phyloP scores from a whole-genome alignment of 2,329 filamentous ascomycete genomes.

The Ophiostoma montium region DNA sequence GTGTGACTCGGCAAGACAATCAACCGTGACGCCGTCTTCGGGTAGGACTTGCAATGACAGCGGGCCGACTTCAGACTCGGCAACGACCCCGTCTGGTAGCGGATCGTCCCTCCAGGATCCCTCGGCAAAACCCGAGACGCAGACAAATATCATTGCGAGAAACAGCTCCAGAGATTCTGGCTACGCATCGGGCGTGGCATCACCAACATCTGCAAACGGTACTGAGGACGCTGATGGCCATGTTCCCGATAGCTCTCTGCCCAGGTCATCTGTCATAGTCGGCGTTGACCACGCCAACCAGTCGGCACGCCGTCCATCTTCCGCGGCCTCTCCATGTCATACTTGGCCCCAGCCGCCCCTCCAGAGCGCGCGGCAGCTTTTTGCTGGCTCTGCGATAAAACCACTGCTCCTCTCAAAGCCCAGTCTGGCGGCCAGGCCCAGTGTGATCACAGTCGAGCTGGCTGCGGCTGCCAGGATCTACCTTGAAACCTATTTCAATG shows the following conservation, averaged over 20 bases:
- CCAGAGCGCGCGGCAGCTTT: background rate
- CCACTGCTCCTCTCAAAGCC: background rate
- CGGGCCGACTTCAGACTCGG: background rate
- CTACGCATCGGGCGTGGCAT: too few relatives aligned
- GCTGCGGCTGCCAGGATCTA: conserved; percentile 72
- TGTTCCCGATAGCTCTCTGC: too few relatives aligned
- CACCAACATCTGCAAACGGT: too few relatives aligned
- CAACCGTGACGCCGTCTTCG: background rate
- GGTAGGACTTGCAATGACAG: background rate
- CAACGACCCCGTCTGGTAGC: background rate
- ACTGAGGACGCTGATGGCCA: too few relatives aligned
- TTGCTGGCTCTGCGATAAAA: background rate
- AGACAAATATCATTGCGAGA: background rate
- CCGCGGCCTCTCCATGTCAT: background rate
- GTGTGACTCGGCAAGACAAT: background rate
- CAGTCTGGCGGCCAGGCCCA: conserved; percentile 15
- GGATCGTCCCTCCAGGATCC: background rate
- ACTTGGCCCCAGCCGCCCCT: background rate
- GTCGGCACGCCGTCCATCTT: too few relatives aligned
- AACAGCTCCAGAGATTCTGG: background rate
- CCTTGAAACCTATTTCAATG: conserved; percentile 72
- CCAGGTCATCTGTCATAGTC: too few relatives aligned
- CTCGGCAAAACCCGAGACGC: background rate
- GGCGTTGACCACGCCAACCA: too few relatives aligned
- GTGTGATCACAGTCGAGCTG: conserved; percentile 54